These are phyloP conservation scores for Rutidosis leptorrhynchoides DNA, from an alignment of 129 eudicot genomes.

Conservation along the genomic window DNA sequence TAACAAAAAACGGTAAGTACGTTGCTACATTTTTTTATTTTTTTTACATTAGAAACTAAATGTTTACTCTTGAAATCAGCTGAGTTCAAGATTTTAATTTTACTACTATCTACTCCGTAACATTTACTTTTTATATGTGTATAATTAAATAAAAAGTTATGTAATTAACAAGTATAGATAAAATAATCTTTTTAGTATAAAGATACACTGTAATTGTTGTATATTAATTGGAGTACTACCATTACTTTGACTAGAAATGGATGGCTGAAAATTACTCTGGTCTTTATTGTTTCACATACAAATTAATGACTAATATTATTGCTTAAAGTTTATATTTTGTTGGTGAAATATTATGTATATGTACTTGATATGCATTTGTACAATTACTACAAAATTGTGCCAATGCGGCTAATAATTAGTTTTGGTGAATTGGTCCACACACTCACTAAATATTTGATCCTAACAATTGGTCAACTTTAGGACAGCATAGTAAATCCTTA, in stretches of 20 bases:
- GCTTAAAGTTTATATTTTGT: neutral
- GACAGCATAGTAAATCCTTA: conserved; percentile 33
- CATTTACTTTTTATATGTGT: no score
- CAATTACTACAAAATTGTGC: conserved; percentile 25
- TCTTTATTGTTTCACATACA: neutral
- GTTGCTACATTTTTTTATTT: no score
- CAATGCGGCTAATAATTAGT: conserved; percentile 33
- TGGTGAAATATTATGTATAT: conserved; percentile 2
- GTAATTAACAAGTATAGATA: no score
- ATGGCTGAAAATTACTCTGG: neutral
- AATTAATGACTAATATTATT: neutral
- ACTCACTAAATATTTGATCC: conserved; percentile 13
- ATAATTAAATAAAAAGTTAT: no score
- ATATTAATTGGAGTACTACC: neutral
- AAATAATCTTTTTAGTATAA: no score
- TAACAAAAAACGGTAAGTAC: no score
- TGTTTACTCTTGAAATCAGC: no score
- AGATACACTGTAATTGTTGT: neutral
- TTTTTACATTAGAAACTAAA: no score
- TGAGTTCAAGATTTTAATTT: no score
- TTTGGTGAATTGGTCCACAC: conserved; percentile 31
- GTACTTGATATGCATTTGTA: conserved; percentile 20
- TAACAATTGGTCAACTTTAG: conserved; percentile 34
- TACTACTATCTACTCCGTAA: no score
- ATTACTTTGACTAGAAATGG: neutral